phyloP scores from a whole-genome alignment of 345 rosid species.

The Eucalyptus lansdowneana region DNA sequence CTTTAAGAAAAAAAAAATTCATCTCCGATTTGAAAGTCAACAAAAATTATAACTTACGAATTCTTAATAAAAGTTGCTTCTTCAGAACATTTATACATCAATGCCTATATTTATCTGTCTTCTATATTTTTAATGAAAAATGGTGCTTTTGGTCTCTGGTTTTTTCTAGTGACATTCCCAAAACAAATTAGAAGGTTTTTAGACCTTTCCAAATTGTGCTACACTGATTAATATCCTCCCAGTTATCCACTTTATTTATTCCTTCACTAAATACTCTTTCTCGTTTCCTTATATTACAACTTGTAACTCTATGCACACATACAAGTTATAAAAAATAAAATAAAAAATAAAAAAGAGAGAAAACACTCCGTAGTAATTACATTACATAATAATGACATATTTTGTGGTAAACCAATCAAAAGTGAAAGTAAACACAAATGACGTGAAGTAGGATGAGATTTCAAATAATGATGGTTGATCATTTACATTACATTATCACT shows the following conservation, averaged over 20 bases:
- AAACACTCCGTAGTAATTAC: neutral
- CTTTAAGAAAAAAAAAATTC: neutral
- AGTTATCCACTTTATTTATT: neutral
- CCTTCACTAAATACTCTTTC: neutral
- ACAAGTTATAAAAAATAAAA: too few relatives aligned
- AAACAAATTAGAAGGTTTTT: neutral
- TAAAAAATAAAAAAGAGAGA: neutral
- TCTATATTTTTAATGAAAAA: neutral
- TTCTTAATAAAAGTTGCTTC: neutral
- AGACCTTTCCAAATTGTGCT: neutral
- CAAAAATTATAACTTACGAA: neutral
- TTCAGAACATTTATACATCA: too few relatives aligned
- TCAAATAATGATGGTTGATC: fast-evolving
- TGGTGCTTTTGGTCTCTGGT: neutral
- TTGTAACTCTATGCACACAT: neutral
- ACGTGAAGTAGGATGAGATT: neutral
- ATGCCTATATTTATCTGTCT: neutral
- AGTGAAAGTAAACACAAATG: neutral
- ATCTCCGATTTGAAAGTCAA: neutral
- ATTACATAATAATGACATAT: neutral
- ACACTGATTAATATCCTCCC: too few relatives aligned
- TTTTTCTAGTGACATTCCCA: neutral
- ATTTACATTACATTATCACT: neutral
- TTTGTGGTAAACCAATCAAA: neutral
- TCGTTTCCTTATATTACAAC: neutral